Evolutionary conservation across 2,329 filamentous ascomycete genomes (phyloP), one percentile per base, ranked within the genome.

Genomic region (Scortechinia acanthostroma): DNA sequence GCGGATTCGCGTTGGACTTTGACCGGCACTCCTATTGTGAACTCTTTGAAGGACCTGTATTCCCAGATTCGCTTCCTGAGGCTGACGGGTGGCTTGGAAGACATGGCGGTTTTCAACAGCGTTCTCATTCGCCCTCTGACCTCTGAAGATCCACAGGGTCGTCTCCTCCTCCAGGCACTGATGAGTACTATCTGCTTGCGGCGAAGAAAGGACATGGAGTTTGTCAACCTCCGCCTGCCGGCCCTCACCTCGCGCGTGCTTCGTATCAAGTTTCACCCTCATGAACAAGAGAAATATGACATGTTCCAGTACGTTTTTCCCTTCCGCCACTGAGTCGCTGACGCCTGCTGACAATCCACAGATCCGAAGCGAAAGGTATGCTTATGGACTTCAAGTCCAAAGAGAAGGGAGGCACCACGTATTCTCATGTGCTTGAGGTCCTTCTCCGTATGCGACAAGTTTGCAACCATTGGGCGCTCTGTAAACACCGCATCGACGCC

Each of bases 391-490:
- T 77, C 60, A 66, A 55, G 51, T 68, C 60, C 14, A 61, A 53
- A 55, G 58, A 60, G 21, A 64, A 65, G 33, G 61, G 71, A 53
- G 60, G 65, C 45, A 70, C 77, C 2, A 73, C 73, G 1, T 94
- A 93, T 57, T 80, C 85, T 5, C 77, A 84, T 54, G 73, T 95
- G 1, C 73, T 95, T 10, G 89, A 95, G 61, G 77, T 90, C 15
- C 72, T 95, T 3, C 76, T 95, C 4, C 82, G 91, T 13, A 77
- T 95, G 52, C 79, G 91, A 16, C 90, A 95, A 64, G 77, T 86
- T 13, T 95, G 90, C 63, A 90, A 91, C 51, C 90, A 95, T 59
- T 94, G 88, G 88, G 83, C 84, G 5, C 74, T 96, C 10, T 88
- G 87, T 56, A 84, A 82, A 43, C 73, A 85, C 22, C 81, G 87